Evolutionary conservation across 192 early-diverging fungal genomes (phyloP).

Genomic region (Glomus cerebriforme): DNA sequence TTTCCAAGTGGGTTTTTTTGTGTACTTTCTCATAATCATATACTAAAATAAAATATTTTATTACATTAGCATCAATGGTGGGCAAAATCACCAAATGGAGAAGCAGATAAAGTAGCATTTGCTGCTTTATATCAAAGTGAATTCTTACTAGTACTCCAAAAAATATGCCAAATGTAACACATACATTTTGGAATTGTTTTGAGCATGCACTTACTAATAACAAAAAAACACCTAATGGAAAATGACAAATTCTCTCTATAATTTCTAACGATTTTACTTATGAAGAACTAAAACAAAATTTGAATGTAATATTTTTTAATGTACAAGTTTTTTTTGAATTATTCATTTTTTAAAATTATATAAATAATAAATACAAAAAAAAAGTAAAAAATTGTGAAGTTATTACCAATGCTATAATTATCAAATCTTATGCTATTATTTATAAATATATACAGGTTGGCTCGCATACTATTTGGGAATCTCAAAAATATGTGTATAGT

Average conservation of each 20-base stretch:
- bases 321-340: not conserved
- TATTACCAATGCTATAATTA: not conserved
- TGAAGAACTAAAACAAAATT: not conserved
- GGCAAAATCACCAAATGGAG: too few relatives aligned
- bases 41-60: too few relatives aligned
- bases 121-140: too few relatives aligned
- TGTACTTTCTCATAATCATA: too few relatives aligned
- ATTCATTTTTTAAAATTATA: not conserved
- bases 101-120: too few relatives aligned
- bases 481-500: not conserved
- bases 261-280: not conserved
- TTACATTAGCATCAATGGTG: too few relatives aligned
- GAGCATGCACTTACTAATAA: not conserved
- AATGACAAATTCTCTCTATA: conserved; percentile 5
- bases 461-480: not conserved
- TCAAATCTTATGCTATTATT: not conserved
- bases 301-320: not conserved
- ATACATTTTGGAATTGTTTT: conserved; percentile 4
- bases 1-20: too few relatives aligned
- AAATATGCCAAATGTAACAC: not conserved
- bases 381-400: too few relatives aligned
- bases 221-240: not conserved
- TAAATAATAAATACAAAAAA: too few relatives aligned
- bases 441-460: not conserved
- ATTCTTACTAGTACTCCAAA: not conserved